Conservation (phyloP, 768 basidiomycete species). For the Rhizopogon salebrosus region DNA sequence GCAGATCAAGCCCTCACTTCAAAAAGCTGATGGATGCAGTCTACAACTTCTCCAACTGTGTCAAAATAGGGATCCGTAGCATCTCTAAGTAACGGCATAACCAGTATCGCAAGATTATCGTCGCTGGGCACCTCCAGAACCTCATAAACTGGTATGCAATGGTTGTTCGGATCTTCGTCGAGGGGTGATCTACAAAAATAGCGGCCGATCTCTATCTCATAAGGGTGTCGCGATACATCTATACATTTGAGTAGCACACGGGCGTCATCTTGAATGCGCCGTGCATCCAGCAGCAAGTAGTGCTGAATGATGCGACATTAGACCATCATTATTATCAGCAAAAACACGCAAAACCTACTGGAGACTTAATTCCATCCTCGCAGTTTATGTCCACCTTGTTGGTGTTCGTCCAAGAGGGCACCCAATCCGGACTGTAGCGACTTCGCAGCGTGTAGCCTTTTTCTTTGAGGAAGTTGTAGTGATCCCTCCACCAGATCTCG, state of each 20-base stretch:
- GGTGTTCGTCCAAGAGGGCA: constrained; percentile 15
- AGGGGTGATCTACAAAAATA: constrained; percentile 6
- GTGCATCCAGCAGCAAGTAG: constrained; percentile 19
- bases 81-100: constrained; percentile 18
- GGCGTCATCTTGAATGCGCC: constrained; percentile 15
- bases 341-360: not conserved
- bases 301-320: not conserved
- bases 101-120: constrained; percentile 9
- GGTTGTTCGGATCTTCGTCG: constrained; percentile 8
- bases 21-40: constrained; percentile 17
- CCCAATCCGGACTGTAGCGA: constrained; percentile 14
- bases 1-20: constrained; percentile 8
- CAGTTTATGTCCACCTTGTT: not conserved
- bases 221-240: constrained; percentile 3
- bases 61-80: constrained; percentile 13
- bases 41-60: constrained; percentile 18
- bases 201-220: constrained; percentile 13
- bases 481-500: not conserved
- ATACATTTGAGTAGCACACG: constrained; percentile 25
- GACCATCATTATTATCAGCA: not conserved
- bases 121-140: constrained; percentile 3
- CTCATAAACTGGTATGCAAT: constrained; percentile 19
- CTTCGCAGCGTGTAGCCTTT: constrained; percentile 13
- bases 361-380: not conserved
- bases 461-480: constrained; percentile 6